Base-by-base conservation (phyloP, 306 rosid genomes). In the Pachyrhizus erosus region DNA sequence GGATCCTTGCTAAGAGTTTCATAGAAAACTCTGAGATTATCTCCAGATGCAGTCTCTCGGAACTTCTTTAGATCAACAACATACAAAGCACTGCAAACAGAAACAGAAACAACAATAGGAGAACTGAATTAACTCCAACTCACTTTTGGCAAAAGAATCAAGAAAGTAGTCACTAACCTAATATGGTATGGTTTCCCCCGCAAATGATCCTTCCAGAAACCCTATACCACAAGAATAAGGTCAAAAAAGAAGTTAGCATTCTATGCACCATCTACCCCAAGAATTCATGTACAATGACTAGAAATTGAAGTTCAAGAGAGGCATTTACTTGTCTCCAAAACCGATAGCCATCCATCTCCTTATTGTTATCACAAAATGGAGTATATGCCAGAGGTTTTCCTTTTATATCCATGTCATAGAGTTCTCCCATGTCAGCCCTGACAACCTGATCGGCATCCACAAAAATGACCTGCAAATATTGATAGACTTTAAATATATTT, bases 1-100 rank as follows among this genome's bases (percentile, higher is more conserved):
- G 99, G 99, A 85, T 96, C 99, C 93, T 93, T 96, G 86, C 99
- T 96, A 58, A 96, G 99, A 82, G 93, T 92, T 87, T 96, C 99
- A 52, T 96, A 96, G 90, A 96, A 89, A 81, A 96, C 99, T 86
- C 99, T 89, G n/a, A 96, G 97, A 87, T 96, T 92, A 87, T 96
- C 99, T 87, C 99, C 98, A 10, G 99, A 97, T 29, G 99, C 99
- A 72, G 99, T 96, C 88, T 93, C 97, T 73, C 98, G 91, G 80
- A 96, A 93, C 89, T 91, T 96, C 90, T 92, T 91, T 86, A 93
- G 87, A 82, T 96, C 98, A 74, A 96, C 99, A 39, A 96, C 99
- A 83, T 96, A 96, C 81, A 96, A 87, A 81, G 99, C 98, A 86
- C 99, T 96, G 94, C 84, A 74, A 49, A 73, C 42, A 86, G 71